Conservation (phyloP, 345 rosid species). For the Hirschfeldia incana region DNA sequence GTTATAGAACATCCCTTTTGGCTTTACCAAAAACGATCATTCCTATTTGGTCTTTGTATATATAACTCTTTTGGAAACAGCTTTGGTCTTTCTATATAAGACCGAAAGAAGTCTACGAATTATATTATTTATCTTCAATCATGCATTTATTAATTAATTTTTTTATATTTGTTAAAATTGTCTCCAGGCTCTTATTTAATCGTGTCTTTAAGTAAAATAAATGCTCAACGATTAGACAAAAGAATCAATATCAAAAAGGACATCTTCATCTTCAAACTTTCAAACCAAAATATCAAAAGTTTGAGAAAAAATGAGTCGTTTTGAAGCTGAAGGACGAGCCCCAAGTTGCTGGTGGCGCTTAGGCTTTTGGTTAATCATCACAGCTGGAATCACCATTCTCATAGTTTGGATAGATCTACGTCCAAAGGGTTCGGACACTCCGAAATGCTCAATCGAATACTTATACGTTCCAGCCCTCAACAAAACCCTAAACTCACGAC, state of each 20-base stretch:
- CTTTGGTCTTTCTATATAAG: not conserved
- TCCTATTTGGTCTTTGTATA: not conserved
- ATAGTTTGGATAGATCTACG: not conserved
- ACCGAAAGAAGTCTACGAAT: not conserved
- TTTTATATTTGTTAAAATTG: not conserved
- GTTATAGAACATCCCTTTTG: not conserved
- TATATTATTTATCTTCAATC: not conserved
- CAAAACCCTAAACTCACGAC: constrained; percentile 33
- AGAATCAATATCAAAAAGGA: too few relatives aligned
- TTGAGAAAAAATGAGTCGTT: not conserved
- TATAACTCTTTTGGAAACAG: not conserved
- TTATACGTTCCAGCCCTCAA: constrained; percentile 67
- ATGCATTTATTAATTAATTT: not conserved
- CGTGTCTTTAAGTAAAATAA: not conserved
- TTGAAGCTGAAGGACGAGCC: not conserved
- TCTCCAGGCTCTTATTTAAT: not conserved
- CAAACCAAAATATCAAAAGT: not conserved
- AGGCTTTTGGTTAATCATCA: not conserved
- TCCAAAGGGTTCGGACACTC: constrained; percentile 20
- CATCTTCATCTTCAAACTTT: not conserved
- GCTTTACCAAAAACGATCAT: not conserved
- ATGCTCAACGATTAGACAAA: too few relatives aligned
- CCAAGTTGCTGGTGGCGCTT: not conserved
- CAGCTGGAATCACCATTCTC: not conserved
- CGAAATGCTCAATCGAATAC: constrained; percentile 46